These are phyloP conservation scores for Zygosaccharomyces lentus DNA, from an alignment of 805 yeast species.

Conservation along the genomic window DNA sequence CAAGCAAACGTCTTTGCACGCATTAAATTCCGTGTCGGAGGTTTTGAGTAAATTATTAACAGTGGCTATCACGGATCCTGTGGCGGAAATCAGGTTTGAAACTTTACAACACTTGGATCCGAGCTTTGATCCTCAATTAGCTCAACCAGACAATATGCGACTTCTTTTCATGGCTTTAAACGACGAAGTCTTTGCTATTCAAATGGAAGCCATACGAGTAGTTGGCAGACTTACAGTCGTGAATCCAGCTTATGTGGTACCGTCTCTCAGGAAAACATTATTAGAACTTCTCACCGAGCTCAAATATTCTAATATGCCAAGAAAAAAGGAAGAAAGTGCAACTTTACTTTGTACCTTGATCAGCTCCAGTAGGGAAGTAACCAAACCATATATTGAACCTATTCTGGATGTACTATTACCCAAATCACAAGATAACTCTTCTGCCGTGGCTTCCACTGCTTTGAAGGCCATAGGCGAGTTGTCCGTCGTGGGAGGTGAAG, in stretches of 20 bases:
- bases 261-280: constrained; percentile 80
- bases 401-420: constrained; percentile 82
- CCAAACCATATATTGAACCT: constrained; percentile 87
- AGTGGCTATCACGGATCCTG: constrained; percentile 83
- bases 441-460: constrained; percentile 83
- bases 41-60: constrained; percentile 77
- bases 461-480: constrained; percentile 85
- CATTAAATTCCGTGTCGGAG: constrained; percentile 77
- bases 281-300: constrained; percentile 81
- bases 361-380: constrained; percentile 71
- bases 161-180: constrained; percentile 82
- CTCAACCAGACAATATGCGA: constrained; percentile 89
- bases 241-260: constrained; percentile 94
- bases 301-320: constrained; percentile 71
- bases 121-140: constrained; percentile 82
- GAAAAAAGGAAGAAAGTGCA: constrained; percentile 85
- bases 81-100: constrained; percentile 77
- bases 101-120: constrained; percentile 69
- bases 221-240: constrained; percentile 80
- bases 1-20: constrained; percentile 72
- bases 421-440: constrained; percentile 62
- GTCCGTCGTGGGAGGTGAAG: constrained; percentile 84
- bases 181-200: constrained; percentile 82
- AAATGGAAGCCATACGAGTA: constrained; percentile 70
- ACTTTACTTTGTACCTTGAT: constrained; percentile 67